phyloP scores from a whole-genome alignment of 176 grass and related monocot genomes.

The Chrysopogon serrulatus region DNA sequence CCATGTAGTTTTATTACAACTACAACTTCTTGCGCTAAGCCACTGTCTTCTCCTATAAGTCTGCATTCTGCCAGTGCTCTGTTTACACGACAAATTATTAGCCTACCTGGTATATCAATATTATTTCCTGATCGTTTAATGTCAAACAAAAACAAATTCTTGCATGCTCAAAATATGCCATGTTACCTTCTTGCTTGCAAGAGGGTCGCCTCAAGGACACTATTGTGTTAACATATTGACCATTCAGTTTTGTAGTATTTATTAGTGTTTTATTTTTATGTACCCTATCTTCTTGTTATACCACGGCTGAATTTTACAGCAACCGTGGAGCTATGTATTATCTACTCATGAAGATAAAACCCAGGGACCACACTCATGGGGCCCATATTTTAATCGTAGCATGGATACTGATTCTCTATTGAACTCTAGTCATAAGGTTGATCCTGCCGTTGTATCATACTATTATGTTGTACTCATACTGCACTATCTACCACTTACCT shows the following conservation, averaged over 20 bases:
- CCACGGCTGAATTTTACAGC: conserved; percentile 49
- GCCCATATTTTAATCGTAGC: conserved; percentile 78
- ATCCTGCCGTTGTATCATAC: not conserved
- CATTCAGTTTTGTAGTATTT: not conserved
- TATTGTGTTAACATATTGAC: conserved; percentile 6
- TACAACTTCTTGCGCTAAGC: not conserved
- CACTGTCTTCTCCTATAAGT: not conserved
- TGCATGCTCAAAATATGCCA: too few relatives aligned
- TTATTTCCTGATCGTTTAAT: not conserved
- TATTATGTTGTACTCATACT: not conserved
- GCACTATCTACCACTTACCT: not conserved
- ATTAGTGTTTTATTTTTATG: not conserved
- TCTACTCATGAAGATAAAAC: conserved; percentile 53
- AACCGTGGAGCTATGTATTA: conserved; percentile 53
- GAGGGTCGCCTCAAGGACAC: not conserved
- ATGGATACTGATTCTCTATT: conserved; percentile 77
- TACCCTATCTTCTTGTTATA: conserved; percentile 13
- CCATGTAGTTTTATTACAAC: not conserved
- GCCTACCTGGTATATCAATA: not conserved
- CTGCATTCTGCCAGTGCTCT: not conserved
- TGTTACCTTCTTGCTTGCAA: conserved; percentile 10
- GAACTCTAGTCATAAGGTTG: conserved; percentile 67
- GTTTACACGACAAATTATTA: not conserved
- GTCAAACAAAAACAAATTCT: not conserved
- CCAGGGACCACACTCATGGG: conserved; percentile 46